Evolutionary conservation across 2,329 filamentous ascomycete genomes (phyloP), one percentile per base, ranked within the genome.

Genomic region (Aspergillaceae sp.): DNA sequence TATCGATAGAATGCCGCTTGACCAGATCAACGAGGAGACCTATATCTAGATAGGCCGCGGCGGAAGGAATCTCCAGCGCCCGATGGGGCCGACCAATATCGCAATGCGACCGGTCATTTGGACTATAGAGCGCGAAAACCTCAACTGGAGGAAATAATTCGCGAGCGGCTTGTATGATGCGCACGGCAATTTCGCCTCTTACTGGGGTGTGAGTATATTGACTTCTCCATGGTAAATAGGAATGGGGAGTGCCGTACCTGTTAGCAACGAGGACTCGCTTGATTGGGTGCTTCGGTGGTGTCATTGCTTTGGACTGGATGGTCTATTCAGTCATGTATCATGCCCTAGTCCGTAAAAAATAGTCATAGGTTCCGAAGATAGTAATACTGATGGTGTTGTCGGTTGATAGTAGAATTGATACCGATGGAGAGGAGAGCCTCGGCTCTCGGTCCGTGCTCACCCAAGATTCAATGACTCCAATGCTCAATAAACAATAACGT

Each of bases 141-240:
- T 78, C 72, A 6, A 81, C 67, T 8, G 56, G 47, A 4, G 53
- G 49, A 8, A 65, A 66, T 3, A 82, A 66, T 61, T 84, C 80
- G 36, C 78, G 70, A n/a, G 76, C 77, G 46, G 79, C 72, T 29
- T 74, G 72, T 32, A 83, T 66, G 41, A 83, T 79, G 8, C 80
- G 73, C 2, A 78, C 73, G 45, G 80, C 79, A 43, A 84, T 83
- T 60, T 84, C 81, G 46, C 80, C 81, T 66, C 79, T 80, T 44
- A 19, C 19, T 19, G 19, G 1, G 19, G 19, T 19, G 19, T 19
- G 19, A 19, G 19, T 19, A 1, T 19, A 19, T 19, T 19, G 19
- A 19, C 19, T 19, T 19, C 19, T 19, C 19, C 19, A 19, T 19
- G 19, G 19, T 19, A 19, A 19, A 19, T 19, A 19, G 19, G 19